phyloP scores from a whole-genome alignment of 495 filamentous ascomycete species.

The Tuber calosporum region DNA sequence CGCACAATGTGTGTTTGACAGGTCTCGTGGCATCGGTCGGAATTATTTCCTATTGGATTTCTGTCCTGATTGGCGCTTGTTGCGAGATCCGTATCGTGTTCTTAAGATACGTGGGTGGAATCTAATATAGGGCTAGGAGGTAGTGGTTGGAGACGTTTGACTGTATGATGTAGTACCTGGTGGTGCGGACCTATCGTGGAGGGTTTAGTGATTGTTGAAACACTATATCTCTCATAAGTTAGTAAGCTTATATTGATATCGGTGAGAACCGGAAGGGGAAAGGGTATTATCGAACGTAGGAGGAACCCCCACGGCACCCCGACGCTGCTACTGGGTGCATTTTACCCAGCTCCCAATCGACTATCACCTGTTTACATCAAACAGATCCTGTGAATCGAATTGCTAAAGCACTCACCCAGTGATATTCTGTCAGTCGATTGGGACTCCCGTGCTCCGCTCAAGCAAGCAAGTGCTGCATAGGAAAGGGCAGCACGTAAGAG shows the following conservation, averaged over 20 bases:
- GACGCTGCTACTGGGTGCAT: not conserved
- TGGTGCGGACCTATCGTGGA: not conserved
- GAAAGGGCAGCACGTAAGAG: not conserved
- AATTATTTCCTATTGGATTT: not conserved
- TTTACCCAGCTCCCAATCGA: not conserved
- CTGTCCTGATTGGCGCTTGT: not conserved
- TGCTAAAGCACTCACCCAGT: not conserved
- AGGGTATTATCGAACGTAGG: not conserved
- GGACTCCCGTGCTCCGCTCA: not conserved
- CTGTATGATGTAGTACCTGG: not conserved
- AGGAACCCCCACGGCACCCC: not conserved
- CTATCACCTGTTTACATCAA: not conserved
- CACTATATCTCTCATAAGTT: not conserved
- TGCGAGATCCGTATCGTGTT: not conserved
- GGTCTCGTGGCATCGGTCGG: not conserved
- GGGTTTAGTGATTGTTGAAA: not conserved
- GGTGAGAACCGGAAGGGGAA: not conserved
- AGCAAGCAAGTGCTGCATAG: not conserved
- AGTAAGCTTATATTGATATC: not conserved
- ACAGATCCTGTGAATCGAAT: not conserved
- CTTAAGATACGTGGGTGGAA: not conserved
- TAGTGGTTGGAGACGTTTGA: not conserved
- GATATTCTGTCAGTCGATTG: not conserved
- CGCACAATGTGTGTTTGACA: not conserved
- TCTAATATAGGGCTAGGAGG: not conserved